Conservation (phyloP, 768 basidiomycete species). For the Agaricus blazei region DNA sequence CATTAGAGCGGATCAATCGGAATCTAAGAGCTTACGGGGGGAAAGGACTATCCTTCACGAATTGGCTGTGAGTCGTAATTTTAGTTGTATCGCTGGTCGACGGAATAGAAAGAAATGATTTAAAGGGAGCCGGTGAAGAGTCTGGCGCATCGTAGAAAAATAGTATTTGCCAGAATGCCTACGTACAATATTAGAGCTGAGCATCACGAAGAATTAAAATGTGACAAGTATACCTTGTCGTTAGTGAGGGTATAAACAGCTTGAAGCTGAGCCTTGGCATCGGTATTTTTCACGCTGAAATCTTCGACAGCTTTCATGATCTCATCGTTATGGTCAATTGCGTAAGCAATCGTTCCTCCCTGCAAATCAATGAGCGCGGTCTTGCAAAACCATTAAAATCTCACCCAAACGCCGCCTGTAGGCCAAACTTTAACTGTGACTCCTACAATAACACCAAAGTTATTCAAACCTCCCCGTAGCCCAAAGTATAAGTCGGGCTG, state of each 20-base stretch:
- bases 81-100: too few relatives aligned
- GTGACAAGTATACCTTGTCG: conserved; percentile 30
- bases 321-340: conserved; percentile 19
- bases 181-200: not conserved
- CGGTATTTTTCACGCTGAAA: conserved; percentile 36
- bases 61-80: conserved; percentile 23
- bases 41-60: conserved; percentile 34
- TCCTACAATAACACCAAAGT: conserved; percentile 60
- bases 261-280: conserved; percentile 46
- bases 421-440: conserved; percentile 51
- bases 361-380: not conserved
- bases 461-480: conserved; percentile 55
- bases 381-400: conserved; percentile 6
- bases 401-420: conserved; percentile 57
- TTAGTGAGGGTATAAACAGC: conserved; percentile 25
- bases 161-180: conserved; percentile 18
- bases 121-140: conserved; percentile 44
- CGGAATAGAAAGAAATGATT: conserved; percentile 43
- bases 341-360: conserved; percentile 45
- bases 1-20: conserved; percentile 24
- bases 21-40: conserved; percentile 29
- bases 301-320: conserved; percentile 32
- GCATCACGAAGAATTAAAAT: not conserved
- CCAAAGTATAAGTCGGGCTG: conserved; percentile 38
- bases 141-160: conserved; percentile 60